These are phyloP conservation scores for Hanseniaspora hatyaiensis DNA, from an alignment of 805 yeast genomes.

Conservation along the genomic window DNA sequence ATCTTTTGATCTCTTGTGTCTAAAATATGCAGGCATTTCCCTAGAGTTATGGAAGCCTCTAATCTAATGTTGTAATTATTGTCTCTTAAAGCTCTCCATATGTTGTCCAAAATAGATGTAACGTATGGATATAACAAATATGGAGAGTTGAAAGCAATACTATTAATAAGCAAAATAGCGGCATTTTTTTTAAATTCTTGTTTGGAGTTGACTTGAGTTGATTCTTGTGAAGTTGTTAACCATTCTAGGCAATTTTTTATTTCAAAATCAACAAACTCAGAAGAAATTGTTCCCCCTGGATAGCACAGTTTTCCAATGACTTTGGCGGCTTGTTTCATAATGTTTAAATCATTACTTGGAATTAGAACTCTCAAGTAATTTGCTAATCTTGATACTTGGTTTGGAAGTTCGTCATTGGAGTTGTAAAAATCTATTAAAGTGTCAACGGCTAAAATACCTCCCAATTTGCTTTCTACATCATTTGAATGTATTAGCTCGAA, in stretches of 20 bases:
- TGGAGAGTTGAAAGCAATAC: conserved; percentile 80
- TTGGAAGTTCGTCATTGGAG: conserved; percentile 71
- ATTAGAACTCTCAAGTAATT: conserved; percentile 72
- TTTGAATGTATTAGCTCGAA: conserved; percentile 72
- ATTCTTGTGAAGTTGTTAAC: conserved; percentile 49
- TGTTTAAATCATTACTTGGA: conserved; percentile 69
- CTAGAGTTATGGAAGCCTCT: conserved; percentile 75
- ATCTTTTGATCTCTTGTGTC: conserved; percentile 63
- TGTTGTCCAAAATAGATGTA: conserved; percentile 62
- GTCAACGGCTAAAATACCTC: conserved; percentile 86
- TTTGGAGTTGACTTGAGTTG: conserved; percentile 42
- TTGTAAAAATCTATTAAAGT: conserved; percentile 75
- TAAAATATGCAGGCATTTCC: conserved; percentile 65
- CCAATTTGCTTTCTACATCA: conserved; percentile 61
- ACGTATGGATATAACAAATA: conserved; percentile 69
- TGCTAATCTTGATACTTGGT: conserved; percentile 82
- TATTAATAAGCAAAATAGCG: conserved; percentile 68
- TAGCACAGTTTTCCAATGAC: conserved; percentile 81
- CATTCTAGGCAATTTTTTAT: conserved; percentile 83
- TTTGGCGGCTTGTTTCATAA: conserved; percentile 75
- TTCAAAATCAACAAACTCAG: conserved; percentile 86
- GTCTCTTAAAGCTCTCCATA: conserved; percentile 83
- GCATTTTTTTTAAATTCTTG: conserved; percentile 84
- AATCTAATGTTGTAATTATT: conserved; percentile 58
- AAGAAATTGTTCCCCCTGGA: conserved; percentile 80